Evolutionary conservation across 129 eudicot species (phyloP), one percentile per base, ranked within the genome.

Genomic region (Tagetes erecta): DNA sequence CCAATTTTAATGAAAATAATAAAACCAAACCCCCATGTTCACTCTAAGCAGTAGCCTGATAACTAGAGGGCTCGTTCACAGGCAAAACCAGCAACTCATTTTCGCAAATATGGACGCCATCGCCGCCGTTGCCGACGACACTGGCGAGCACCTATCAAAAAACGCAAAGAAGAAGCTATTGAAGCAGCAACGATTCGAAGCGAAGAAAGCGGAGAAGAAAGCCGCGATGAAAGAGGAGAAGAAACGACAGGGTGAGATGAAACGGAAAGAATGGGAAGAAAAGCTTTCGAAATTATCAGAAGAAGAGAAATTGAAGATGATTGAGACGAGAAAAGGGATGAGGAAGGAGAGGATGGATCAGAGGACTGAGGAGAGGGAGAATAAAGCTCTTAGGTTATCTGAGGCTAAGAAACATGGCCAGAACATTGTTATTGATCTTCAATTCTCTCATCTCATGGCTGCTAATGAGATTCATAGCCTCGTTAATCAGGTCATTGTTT

Each of bases 151-250:
- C 20, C 52, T 95, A 33, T 95, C 99, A 0, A 95, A 91, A 81
- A 88, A 68, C 34, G 97, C 97, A 0, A 89, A 95, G 74, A 95
- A 91, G 90, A 87, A 82, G 85, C 85, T 95, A 8, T 42, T 88
- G 33, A 95, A 88, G 81, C 96, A 91, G 69, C 90, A 95, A 60
- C 66, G 81, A 20, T 91, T 64, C 83, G 96, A 87, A 53, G 97
- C 91, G 49, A 95, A 91, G 70, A 88, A 88, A 59, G 97, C 90
- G 2, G 97, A 86, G 88, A 95, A 95, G 68, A 94, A 94, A 60
- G 99, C 96, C 6, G 70, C 68, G 38, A 34, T 49, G 31, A 95
- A 91, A 70, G 90, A 81, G 81, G 92, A 81, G 55, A 91, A 83
- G 85, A 83, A 78, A 78, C 80, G 57, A 8, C 88, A 88, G 40